Conservation (phyloP, 306 rosid species). For the Albizia julibrissin region DNA sequence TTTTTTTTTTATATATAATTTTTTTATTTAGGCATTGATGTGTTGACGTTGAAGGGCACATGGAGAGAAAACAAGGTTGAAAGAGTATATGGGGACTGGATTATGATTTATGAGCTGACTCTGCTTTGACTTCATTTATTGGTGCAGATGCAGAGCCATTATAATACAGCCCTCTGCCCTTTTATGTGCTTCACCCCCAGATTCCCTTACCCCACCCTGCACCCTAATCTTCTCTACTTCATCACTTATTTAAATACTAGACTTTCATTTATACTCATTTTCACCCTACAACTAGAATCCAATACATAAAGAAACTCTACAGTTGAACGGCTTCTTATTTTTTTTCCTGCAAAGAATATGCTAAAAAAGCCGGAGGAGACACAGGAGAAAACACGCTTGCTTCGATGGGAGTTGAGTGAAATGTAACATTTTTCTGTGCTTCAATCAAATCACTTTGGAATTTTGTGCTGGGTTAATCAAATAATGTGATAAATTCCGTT, state of each 20-base stretch:
- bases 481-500: not conserved
- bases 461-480: no score
- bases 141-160: constrained; percentile 18
- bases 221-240: not conserved
- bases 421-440: not conserved
- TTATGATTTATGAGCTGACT: constrained; percentile 5
- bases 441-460: not conserved
- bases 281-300: not conserved
- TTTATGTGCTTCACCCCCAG: not conserved
- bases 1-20: no score
- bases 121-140: constrained; percentile 51
- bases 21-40: not conserved
- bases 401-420: not conserved
- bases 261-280: not conserved
- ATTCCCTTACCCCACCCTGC: constrained; percentile 10
- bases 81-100: not conserved
- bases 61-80: not conserved
- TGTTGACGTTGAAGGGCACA: constrained; percentile 33
- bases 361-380: no score
- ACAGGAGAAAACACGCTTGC: not conserved
- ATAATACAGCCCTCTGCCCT: not conserved
- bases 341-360: no score
- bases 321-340: no score
- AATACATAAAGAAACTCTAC: not conserved
- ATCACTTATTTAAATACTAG: not conserved